Conservation (phyloP, 306 rosid genomes). For the Pueraria montana region DNA sequence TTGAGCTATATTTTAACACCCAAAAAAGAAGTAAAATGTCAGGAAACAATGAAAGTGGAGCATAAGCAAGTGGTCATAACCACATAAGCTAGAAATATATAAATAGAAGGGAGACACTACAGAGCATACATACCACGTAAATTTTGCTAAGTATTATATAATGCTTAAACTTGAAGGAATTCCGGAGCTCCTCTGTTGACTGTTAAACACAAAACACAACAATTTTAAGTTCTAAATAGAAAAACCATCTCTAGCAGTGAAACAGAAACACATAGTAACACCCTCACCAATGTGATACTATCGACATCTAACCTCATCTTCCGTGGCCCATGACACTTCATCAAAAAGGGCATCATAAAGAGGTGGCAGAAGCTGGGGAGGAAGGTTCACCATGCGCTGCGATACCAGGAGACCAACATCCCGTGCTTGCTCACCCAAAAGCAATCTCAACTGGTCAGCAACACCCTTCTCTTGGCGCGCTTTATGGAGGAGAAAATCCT, state of each 20-base stretch:
- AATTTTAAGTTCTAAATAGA: constrained; percentile 22
- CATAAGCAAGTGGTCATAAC: constrained; percentile 27
- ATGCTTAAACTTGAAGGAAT: constrained; percentile 67
- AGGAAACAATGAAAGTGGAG: constrained; percentile 7
- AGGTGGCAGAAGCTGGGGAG: constrained; percentile 85
- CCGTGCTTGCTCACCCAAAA: constrained; percentile 68
- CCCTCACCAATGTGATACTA: constrained; percentile 43
- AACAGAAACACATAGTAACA: constrained; percentile 31
- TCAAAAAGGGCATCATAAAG: constrained; percentile 88
- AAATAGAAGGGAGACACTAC: constrained; percentile 27
- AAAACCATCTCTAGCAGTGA: constrained; percentile 26
- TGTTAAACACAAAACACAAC: constrained; percentile 55
- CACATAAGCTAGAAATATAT: constrained; percentile 8
- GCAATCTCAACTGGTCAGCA: constrained; percentile 57
- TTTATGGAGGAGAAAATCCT: constrained; percentile 68
- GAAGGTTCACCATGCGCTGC: constrained; percentile 82
- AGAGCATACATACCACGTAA: constrained; percentile 71
- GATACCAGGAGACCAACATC: constrained; percentile 79
- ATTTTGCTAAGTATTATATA: constrained; percentile 72
- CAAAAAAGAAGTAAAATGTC: constrained; percentile 34
- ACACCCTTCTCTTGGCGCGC: constrained; percentile 59
- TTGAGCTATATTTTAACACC: constrained; percentile 61
- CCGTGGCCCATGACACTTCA: constrained; percentile 91
- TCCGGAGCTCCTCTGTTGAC: constrained; percentile 83
- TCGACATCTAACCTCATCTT: constrained; percentile 86